These are phyloP conservation scores for Rhodotorula sphaerocarpa DNA, from an alignment of 768 basidiomycete genomes.

Conservation along the genomic window DNA sequence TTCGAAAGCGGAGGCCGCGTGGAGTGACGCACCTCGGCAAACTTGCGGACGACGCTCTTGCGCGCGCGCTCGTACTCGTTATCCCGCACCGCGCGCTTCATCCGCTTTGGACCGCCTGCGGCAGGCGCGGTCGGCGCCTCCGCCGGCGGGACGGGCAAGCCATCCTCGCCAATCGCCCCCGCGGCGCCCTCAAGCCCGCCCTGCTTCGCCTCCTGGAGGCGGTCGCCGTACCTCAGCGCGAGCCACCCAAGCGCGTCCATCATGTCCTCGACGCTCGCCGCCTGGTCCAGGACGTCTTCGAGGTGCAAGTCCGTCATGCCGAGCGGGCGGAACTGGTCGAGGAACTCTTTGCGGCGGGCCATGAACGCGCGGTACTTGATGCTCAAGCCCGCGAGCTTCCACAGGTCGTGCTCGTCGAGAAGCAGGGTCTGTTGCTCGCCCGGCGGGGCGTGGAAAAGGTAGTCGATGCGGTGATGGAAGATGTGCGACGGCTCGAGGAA, in stretches of 20 bases:
- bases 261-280: conserved; percentile 77
- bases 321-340: conserved; percentile 53
- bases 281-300: conserved; percentile 35
- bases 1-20: background rate
- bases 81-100: conserved; percentile 70
- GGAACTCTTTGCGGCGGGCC: conserved; percentile 61
- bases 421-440: conserved; percentile 46
- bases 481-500: conserved; percentile 92
- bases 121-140: conserved; percentile 51
- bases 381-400: conserved; percentile 82
- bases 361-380: conserved; percentile 79
- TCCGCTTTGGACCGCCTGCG: conserved; percentile 61
- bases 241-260: conserved; percentile 89
- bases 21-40: conserved; percentile 59
- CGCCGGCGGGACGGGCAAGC: conserved; percentile 42
- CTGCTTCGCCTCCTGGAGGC: conserved; percentile 44
- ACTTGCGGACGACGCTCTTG: conserved; percentile 62
- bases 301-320: conserved; percentile 49
- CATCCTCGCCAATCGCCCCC: conserved; percentile 28
- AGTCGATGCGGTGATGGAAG: conserved; percentile 86
- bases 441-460: conserved; percentile 61
- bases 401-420: conserved; percentile 69
- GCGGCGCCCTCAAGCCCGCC: conserved; percentile 53
- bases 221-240: conserved; percentile 68
- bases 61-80: conserved; percentile 78